Conservation (phyloP, 495 filamentous ascomycete genomes). For the Pseudotulostoma volvatum region DNA sequence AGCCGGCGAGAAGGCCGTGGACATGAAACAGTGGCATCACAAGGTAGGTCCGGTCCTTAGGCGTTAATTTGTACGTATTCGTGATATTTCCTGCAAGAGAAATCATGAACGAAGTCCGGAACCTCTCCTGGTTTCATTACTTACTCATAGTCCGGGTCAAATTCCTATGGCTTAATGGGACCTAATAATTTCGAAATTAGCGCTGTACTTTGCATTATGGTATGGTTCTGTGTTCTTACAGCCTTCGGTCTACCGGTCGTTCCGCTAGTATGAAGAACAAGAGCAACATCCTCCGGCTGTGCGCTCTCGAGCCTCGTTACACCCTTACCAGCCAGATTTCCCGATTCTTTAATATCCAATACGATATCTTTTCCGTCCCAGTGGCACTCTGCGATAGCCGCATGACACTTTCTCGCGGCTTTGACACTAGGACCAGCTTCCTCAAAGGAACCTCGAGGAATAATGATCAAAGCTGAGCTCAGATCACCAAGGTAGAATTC, state of each 20-base stretch:
- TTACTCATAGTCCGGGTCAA: too few relatives aligned
- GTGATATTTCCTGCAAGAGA: too few relatives aligned
- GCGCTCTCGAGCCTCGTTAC: conserved; percentile 34
- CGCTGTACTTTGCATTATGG: too few relatives aligned
- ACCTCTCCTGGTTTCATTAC: too few relatives aligned
- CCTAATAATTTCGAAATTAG: too few relatives aligned
- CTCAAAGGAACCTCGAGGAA: conserved; percentile 49
- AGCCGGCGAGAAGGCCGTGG: conserved; percentile 6
- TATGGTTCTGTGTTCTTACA: conserved; percentile 27
- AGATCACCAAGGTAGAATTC: conserved; percentile 82
- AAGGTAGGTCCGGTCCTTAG: conserved; percentile 2
- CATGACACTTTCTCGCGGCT: conserved; percentile 57
- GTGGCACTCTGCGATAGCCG: conserved; percentile 66
- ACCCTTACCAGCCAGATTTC: conserved; percentile 41
- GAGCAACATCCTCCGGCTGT: conserved; percentile 45
- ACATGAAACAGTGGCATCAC: conserved; percentile 7
- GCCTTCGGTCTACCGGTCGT: conserved; percentile 76
- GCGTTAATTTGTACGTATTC: too few relatives aligned
- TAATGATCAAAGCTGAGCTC: conserved; percentile 54
- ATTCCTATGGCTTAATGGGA: too few relatives aligned
- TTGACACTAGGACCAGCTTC: conserved; percentile 48
- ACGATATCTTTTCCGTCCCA: conserved; percentile 55
- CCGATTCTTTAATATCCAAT: conserved; percentile 55
- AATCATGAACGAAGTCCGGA: too few relatives aligned
- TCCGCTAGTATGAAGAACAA: conserved; percentile 63